A percentile compares a stretch with the other conserved stretches of the same genome.
These are phyloP conservation scores for Lactifluus rugatus DNA, from an alignment of 768 basidiomycete species.

Conservation along the genomic window DNA sequence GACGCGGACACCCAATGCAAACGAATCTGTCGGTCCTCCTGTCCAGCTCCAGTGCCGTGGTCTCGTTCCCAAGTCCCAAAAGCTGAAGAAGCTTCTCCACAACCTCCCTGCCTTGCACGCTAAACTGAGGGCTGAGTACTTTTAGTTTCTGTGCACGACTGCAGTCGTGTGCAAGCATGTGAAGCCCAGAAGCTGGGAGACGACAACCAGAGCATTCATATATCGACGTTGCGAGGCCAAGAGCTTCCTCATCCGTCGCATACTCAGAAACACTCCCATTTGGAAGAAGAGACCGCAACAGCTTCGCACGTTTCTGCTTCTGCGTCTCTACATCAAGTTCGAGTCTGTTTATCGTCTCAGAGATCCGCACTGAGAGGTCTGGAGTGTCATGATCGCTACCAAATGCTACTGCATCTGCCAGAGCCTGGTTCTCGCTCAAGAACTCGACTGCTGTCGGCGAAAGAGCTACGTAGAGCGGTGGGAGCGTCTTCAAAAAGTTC, in stretches of 20 bases:
- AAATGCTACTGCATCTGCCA: background rate
- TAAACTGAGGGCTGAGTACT: background rate
- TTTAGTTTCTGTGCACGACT: background rate
- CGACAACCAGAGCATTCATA: constrained; percentile 5
- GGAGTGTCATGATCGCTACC: background rate
- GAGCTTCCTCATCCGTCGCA: background rate
- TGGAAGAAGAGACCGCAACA: constrained; percentile 5
- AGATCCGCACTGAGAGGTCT: background rate
- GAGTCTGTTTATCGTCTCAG: background rate
- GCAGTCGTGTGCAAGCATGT: constrained; percentile 9
- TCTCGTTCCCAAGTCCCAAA: background rate
- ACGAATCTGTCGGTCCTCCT: constrained; percentile 6
- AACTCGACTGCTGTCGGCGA: background rate
- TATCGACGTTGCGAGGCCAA: constrained; percentile 7
- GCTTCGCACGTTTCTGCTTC: background rate
- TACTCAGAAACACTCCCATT: background rate
- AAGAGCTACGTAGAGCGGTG: background rate
- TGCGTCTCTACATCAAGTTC: background rate
- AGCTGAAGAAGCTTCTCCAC: background rate
- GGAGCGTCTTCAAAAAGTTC: background rate
- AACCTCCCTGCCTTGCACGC: background rate
- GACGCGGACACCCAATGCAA: background rate
- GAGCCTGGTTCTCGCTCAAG: background rate
- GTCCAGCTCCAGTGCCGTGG: constrained; percentile 7
- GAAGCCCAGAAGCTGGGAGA: background rate